Evolutionary conservation across 2,329 filamentous ascomycete genomes (phyloP), one percentile per base, ranked within the genome.

Genomic region (Alternaria rosae): DNA sequence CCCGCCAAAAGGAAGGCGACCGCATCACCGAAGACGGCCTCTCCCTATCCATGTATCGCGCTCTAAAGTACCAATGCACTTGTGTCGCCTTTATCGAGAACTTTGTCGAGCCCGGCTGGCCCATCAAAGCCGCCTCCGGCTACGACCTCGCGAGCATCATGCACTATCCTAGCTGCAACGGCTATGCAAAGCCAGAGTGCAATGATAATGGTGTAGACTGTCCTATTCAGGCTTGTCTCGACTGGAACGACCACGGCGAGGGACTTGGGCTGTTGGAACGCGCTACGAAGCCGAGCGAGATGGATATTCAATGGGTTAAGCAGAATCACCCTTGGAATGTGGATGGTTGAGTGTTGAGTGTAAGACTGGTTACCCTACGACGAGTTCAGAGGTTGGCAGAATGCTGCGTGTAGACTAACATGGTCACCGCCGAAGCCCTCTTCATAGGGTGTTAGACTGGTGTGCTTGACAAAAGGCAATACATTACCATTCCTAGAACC

Each of bases 111-210:
- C 51, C 51, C 10, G 51, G 38, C 15, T 54, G 38, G 51, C 21
- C 23, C 5, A 54, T 54, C 38, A 43, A 44, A 11, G 35, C 51
- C 0, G 13, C 13, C 3, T 42, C 25, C 1, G 23, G 51, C 13
- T 54, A 44, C 23, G 51, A 54, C 12, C 17, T 43, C 15, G 25
- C 20, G 15, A 54, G 51, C 51, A 42, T 54, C 38, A 54, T 54
- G 38, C 51, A 44, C 17, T 54, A 54, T 5, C 23, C 51, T 7
- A 54, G 38, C 6, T 12, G 26, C 11, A 54, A 25, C 25, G 51
- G 51, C 15, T 54, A 54, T 26, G 38, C 51, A 25, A 54, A 54
- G 51, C n/a, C 32, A 43, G 38, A 15, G n/a, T 54, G 25, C 25
- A 54, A 54, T 7, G 38, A 54, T 3, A 21, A 26, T 20, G n/a